These are phyloP conservation scores for Citeromyces hawaiiensis DNA, from an alignment of 1,139 yeast species.

Conservation along the genomic window DNA sequence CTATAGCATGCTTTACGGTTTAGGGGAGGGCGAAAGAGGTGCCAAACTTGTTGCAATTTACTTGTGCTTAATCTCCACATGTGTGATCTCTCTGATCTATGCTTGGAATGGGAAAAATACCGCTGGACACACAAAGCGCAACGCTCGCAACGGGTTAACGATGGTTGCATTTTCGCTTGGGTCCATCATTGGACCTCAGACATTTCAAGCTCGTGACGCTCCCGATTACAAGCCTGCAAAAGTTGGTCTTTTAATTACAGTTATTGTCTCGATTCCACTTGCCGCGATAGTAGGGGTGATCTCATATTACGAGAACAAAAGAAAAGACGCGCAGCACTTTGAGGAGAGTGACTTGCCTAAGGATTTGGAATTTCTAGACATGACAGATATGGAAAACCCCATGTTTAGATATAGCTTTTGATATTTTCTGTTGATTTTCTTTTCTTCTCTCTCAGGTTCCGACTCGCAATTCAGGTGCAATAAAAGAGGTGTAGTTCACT, in stretches of 20 bases:
- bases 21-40: slow-evolving; percentile 4
- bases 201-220: slow-evolving; percentile 25
- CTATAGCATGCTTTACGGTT: slow-evolving; percentile 1
- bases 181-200: slow-evolving; percentile 32
- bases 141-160: slow-evolving; percentile 24
- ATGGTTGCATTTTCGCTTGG: slow-evolving; percentile 31
- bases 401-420: slow-evolving; percentile 21
- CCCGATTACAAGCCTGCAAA: slow-evolving; percentile 31
- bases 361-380: slow-evolving; percentile 19
- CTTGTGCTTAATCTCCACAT: slow-evolving; percentile 10
- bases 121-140: slow-evolving; percentile 32
- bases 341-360: slow-evolving; percentile 6
- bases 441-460: too few relatives aligned
- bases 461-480: too few relatives aligned
- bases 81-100: slow-evolving; percentile 10
- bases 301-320: slow-evolving; percentile 19
- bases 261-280: slow-evolving; percentile 22
- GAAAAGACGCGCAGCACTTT: slow-evolving; percentile 19
- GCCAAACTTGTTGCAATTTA: slow-evolving; percentile 8
- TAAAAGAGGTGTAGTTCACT: too few relatives aligned
- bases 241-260: slow-evolving; percentile 22
- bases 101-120: slow-evolving; percentile 22
- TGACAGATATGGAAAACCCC: slow-evolving; percentile 24
- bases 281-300: slow-evolving; percentile 7
- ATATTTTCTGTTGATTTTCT: too few relatives aligned